Evolutionary conservation across 192 early-diverging fungal species (phyloP).

Genomic region (Entomortierella lignicola): DNA sequence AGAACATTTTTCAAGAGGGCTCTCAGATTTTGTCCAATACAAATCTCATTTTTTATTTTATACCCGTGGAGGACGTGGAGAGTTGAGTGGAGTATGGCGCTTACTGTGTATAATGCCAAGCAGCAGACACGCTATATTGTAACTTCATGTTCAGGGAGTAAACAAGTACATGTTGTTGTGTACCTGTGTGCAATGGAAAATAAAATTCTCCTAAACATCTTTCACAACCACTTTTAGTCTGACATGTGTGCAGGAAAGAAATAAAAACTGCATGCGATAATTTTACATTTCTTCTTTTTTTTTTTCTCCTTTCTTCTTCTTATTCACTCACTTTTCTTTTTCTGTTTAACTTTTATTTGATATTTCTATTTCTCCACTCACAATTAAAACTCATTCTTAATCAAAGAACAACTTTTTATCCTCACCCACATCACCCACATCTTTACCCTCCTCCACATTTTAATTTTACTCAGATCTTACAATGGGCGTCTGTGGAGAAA

Average conservation of each 20-base stretch:
- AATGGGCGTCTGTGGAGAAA: constrained; percentile 55
- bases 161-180: no score
- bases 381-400: no score
- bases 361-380: not conserved
- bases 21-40: not conserved
- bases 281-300: no score
- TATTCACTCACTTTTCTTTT: not conserved
- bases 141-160: no score
- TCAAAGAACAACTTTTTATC: not conserved
- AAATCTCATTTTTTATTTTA: not conserved
- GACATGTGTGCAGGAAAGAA: not conserved
- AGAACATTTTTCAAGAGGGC: not conserved
- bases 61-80: constrained; percentile 2
- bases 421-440: not conserved
- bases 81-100: not conserved
- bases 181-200: no score
- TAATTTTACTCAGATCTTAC: not conserved
- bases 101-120: no score
- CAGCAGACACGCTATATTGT: no score
- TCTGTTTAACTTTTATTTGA: not conserved
- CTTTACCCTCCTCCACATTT: not conserved
- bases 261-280: no score
- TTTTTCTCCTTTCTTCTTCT: constrained; percentile 4
- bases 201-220: no score
- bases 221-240: no score